Percentiles rank a stretch among this genome's conserved stretches.
Conservation (phyloP, 805 yeast species). For the Yamadazyma olivae region DNA sequence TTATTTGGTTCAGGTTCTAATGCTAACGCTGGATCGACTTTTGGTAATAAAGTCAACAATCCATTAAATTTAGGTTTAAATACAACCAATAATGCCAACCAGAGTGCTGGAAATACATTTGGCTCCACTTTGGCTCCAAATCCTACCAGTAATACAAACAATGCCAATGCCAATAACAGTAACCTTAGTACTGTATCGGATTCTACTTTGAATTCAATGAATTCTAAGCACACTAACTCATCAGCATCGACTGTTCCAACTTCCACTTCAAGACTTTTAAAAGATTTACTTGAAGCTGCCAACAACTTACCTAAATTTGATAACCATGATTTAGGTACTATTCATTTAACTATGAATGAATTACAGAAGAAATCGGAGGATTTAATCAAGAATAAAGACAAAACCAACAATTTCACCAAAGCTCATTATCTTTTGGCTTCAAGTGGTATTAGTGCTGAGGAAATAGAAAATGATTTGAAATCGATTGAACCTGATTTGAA, state of each 20-base stretch:
- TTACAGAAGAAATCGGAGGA: conserved; percentile 64
- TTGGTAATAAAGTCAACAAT: background rate
- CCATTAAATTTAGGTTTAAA: too few relatives aligned
- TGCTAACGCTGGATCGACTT: conserved; percentile 2
- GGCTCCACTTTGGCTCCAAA: too few relatives aligned
- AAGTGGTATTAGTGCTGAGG: conserved; percentile 84
- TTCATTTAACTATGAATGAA: conserved; percentile 78
- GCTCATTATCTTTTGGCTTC: conserved; percentile 89
- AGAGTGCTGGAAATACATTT: too few relatives aligned
- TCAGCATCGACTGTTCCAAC: background rate
- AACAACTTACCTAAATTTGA: conserved; percentile 62
- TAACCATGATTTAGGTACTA: conserved; percentile 68
- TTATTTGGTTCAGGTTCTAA: conserved; percentile 3
- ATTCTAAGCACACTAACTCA: background rate
- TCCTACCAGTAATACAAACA: too few relatives aligned
- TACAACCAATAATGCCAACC: background rate
- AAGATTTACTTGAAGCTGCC: conserved; percentile 76
- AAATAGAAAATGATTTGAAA: conserved; percentile 61
- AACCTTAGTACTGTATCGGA: too few relatives aligned
- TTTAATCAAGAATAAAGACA: conserved; percentile 39
- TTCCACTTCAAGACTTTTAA: conserved; percentile 32
- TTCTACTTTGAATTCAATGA: background rate
- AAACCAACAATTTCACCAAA: conserved; percentile 45
- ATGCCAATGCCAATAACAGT: too few relatives aligned
- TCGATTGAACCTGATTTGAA: conserved; percentile 14